A percentile compares a stretch with the other conserved stretches of the same genome.
phyloP scores from a whole-genome alignment of 768 basidiomycete genomes.

The Panellus pusillus region DNA sequence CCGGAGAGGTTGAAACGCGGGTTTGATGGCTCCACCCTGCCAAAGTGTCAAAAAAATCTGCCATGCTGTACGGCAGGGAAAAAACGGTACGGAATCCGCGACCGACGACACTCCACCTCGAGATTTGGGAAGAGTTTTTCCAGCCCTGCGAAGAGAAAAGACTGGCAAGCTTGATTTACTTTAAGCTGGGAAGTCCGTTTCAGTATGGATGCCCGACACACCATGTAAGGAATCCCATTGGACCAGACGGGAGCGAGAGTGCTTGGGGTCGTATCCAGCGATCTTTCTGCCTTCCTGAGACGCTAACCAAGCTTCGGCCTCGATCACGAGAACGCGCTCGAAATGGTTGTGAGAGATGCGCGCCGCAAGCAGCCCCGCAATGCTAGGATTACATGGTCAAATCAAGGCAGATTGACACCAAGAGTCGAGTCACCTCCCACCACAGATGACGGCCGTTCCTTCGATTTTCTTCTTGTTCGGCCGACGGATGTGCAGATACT shows the following conservation, averaged over 20 bases:
- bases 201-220: neutral
- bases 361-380: conserved; percentile 31
- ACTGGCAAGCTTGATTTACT: conserved; percentile 11
- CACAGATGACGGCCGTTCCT: conserved; percentile 9
- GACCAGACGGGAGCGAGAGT: conserved; percentile 23
- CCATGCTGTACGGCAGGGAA: neutral
- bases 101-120: conserved; percentile 16
- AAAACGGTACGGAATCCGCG: conserved; percentile 7
- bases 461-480: conserved; percentile 7
- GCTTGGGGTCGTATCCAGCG: conserved; percentile 16
- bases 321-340: conserved; percentile 31
- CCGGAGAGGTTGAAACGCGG: conserved; percentile 18
- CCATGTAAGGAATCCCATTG: conserved; percentile 28
- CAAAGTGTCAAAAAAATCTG: conserved; percentile 5
- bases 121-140: conserved; percentile 22
- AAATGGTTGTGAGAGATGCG: conserved; percentile 33
- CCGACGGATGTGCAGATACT: neutral
- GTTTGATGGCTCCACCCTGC: conserved; percentile 9
- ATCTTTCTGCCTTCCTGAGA: conserved; percentile 20
- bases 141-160: conserved; percentile 16
- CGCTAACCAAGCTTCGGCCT: conserved; percentile 29
- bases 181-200: neutral
- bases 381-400: conserved; percentile 17
- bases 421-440: conserved; percentile 9
- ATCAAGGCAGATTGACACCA: neutral